Base-by-base conservation (phyloP, 2,329 filamentous ascomycete genomes). In the Xylariaceae sp. region DNA sequence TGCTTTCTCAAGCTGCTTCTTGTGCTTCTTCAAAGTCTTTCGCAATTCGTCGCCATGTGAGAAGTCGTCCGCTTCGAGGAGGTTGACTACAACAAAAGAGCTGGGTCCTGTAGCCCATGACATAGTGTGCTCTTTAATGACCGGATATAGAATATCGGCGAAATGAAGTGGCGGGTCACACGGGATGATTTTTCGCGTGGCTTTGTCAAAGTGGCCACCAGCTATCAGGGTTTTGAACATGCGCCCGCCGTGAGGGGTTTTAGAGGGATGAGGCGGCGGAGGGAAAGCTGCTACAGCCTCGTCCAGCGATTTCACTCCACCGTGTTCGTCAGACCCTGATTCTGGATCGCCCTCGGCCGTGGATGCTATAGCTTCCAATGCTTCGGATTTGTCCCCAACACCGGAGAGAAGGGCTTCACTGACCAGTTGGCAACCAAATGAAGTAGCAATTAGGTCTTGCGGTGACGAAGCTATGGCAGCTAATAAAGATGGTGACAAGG, bases 161-260 rank as follows among this genome's bases (percentile, higher is more conserved):
- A 99, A 99, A 43, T 86, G 81, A 50, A 97, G 79, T 6, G 89
- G 81, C 13, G 92, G 91, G 42, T 92, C 85, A 2, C 88, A 81
- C 18, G 85, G 83, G 65, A 88, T 81, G 37, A 94, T 74, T 50
- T 80, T 84, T 73, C 91, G 91, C 2, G 84, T 80, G 36, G 80
- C 80, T 56, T 84, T 84, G 72, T 97, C 91, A 69, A 89, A 99
- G 53, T 85, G 86, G 21, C 95, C 94, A 35, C 94, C 94, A 49
- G 91, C 87, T 20, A 97, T 92, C 6, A 99, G 82, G 0, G 88
- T 88, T 77, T 96, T 97, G 65, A 97, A 81, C 86, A 97, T 88
- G 54, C 91, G 87, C 13, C 90, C 91, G 33, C 85, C 88, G 63
- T 80, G 80, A 0, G 84, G 69, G 30, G 82, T 80, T 64, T 82